Base-by-base conservation (phyloP, 371 early-diverging fungal genomes). In the Syncephalastrum monosporum region DNA sequence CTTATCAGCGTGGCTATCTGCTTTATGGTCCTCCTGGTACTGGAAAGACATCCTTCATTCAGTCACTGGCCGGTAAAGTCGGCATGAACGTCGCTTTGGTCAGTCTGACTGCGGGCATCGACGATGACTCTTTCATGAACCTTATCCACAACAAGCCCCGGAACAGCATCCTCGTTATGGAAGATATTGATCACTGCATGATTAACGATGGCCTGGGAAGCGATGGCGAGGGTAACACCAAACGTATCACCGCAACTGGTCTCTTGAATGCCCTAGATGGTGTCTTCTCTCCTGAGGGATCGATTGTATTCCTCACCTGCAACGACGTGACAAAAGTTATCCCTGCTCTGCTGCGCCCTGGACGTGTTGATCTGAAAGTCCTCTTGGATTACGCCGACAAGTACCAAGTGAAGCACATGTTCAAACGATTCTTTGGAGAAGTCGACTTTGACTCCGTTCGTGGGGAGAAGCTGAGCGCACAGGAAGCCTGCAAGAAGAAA, bases 251-350 rank as follows among this genome's bases (percentile, higher is more conserved):
- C 0, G 91, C 96, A 71, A 80, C 87, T 47, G 96, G 97, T 2
- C 81, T 98, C 14, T 81, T 98, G 33, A 96, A 97, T 70, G 97
- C 95, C 0, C 74, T 98, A 41, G 98, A 98, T 69, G 98, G 98
- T 17, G 94, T 97, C 33, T 86, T 88, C 5, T 88, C 92, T 16
- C 84, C 91, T 55, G 94, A 96, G 64, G 97, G 94, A 42, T 81
- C 93, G 16, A 81, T 94, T 42, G 81, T 94, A 6, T 88, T 94
- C 64, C 96, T 97, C 94, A 97, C 97, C 5, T 96, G 95, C n/a
- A 98, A 97, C 69, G 95, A 96, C 63, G 73, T 95, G 33, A 92
- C 92, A 16, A 84, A 83, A 2, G 81, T 99, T 21, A 97, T 96
- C 60, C 91, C 93, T 8, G 99, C 99, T 7, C 72, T 99, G 50